phyloP scores from a whole-genome alignment of 1,284 basidiomycete genomes.

The Rhodofomes roseus region DNA sequence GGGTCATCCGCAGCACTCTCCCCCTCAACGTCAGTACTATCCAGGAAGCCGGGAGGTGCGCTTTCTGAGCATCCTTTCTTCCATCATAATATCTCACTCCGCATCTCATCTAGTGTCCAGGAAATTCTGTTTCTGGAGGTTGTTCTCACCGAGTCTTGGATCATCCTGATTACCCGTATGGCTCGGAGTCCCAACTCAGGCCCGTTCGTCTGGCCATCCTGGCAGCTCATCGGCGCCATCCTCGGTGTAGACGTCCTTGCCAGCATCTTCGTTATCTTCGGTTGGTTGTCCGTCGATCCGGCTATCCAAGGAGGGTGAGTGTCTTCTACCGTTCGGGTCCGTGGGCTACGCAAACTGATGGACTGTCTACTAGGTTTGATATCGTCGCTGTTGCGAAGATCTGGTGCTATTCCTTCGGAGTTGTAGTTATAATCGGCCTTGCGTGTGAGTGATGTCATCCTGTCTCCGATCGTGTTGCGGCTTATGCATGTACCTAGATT shows the following conservation, averaged over 20 bases:
- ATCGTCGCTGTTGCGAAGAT: slow-evolving; percentile 11
- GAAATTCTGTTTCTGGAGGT: slow-evolving; percentile 10
- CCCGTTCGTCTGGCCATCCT: slow-evolving; percentile 9
- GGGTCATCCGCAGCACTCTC: slow-evolving; percentile 10
- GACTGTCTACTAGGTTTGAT: slow-evolving; percentile 3
- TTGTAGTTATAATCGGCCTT: slow-evolving; percentile 4
- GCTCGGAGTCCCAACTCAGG: slow-evolving; percentile 5
- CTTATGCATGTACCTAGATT: background rate
- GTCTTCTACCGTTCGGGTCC: too few relatives aligned
- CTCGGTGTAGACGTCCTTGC: slow-evolving; percentile 9
- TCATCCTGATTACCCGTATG: slow-evolving; percentile 10
- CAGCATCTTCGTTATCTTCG: slow-evolving; percentile 8
- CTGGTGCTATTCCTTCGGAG: slow-evolving; percentile 9
- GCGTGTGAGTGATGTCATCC: slow-evolving; percentile 1
- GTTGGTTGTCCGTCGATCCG: slow-evolving; percentile 10
- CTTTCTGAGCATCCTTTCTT: too few relatives aligned
- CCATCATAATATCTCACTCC: too few relatives aligned
- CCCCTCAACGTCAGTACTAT: slow-evolving; percentile 8
- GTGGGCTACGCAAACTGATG: background rate
- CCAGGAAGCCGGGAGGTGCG: slow-evolving; percentile 7
- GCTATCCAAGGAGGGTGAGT: slow-evolving; percentile 7
- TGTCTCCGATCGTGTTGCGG: background rate
- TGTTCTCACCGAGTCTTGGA: slow-evolving; percentile 9
- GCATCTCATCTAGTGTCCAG: slow-evolving; percentile 1
- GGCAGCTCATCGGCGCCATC: slow-evolving; percentile 10